Evolutionary conservation across 495 filamentous ascomycete genomes (phyloP), one percentile per base, ranked within the genome.

Genomic region (Daldinia grandis): DNA sequence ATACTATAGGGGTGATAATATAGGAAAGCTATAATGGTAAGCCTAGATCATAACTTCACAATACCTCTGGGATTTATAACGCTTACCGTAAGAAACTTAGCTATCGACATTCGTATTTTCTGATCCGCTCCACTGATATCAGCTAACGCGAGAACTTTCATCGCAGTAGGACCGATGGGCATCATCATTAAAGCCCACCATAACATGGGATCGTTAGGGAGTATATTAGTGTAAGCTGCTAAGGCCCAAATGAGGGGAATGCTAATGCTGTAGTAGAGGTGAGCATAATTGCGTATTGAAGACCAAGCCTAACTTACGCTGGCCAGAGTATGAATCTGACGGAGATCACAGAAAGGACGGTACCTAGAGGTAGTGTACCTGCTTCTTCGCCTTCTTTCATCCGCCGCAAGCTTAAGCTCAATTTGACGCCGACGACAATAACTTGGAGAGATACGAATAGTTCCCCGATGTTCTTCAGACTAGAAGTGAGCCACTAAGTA

Each of bases 131-230:
- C 85, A 37, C 85, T 88, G 3, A 93, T 83, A 64, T 93, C 90
- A 3, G 90, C 84, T 57, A 93, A 76, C 1, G 88, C 87, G 17
- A 88, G 87, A 15, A 93, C 76, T 62, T 89, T 90, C 85, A 93
- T 86, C 0, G 91, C 89, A 2, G 88, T 87, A 9, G 91, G 91
- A 0, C 92, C 91, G 1, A 84, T 83, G 0, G 92, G 90, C 88
- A 93, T 93, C 24, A 93, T 73, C 90, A 93, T 93, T 83, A 93
- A 84, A 8, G 80, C 79, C 73, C 93, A 94, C 89, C 89, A 93
- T 19, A 94, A 74, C 42, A 94, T 87, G 0, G 92, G 91, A 75
- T 94, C 92, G 4, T 80, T 62, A 7, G 81, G 77, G 2, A 94
- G 76, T 7, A 89, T 17, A 17, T 72, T 63, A 0, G 90, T 93